Percentiles rank a stretch among this genome's conserved stretches.
Conservation (phyloP, 768 basidiomycete species). For the Xanthoconium stramineum region DNA sequence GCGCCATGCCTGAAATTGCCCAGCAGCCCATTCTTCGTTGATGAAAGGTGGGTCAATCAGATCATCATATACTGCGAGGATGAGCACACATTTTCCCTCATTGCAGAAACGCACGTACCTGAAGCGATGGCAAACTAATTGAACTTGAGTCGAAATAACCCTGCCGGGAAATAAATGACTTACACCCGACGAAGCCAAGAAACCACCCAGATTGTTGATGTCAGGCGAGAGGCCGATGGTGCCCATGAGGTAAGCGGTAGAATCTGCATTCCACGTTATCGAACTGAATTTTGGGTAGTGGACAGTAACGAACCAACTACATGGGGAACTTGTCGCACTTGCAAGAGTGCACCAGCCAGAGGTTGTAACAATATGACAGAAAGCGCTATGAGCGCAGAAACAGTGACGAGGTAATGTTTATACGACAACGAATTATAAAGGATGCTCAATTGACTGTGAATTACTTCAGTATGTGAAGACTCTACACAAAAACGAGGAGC, state of each 20-base stretch:
- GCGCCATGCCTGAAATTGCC: constrained; percentile 45
- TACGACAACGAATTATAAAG: constrained; percentile 47
- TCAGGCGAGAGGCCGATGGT: constrained; percentile 45
- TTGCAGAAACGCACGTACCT: constrained; percentile 10
- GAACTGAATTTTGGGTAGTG: background rate
- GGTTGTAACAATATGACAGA: constrained; percentile 53
- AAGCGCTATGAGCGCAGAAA: constrained; percentile 50
- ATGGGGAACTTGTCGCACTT: constrained; percentile 22
- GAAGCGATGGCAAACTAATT: constrained; percentile 32
- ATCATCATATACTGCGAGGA: constrained; percentile 30
- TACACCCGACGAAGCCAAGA: constrained; percentile 59
- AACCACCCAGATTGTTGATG: constrained; percentile 45
- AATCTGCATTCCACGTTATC: constrained; percentile 26
- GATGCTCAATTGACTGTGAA: constrained; percentile 38
- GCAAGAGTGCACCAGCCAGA: constrained; percentile 42
- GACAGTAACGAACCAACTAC: constrained; percentile 5
- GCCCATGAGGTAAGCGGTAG: constrained; percentile 39
- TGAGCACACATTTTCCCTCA: background rate
- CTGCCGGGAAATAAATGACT: constrained; percentile 13
- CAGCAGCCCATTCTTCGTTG: constrained; percentile 47
- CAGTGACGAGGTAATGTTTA: constrained; percentile 52
- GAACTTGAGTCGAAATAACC: constrained; percentile 16
- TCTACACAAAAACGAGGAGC: background rate
- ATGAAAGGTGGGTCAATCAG: constrained; percentile 61
- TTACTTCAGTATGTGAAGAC: constrained; percentile 1